Percentiles rank a stretch among this genome's conserved stretches.
Conservation (phyloP, 2,329 filamentous ascomycete genomes). For the Rhynchosporium secalis region DNA sequence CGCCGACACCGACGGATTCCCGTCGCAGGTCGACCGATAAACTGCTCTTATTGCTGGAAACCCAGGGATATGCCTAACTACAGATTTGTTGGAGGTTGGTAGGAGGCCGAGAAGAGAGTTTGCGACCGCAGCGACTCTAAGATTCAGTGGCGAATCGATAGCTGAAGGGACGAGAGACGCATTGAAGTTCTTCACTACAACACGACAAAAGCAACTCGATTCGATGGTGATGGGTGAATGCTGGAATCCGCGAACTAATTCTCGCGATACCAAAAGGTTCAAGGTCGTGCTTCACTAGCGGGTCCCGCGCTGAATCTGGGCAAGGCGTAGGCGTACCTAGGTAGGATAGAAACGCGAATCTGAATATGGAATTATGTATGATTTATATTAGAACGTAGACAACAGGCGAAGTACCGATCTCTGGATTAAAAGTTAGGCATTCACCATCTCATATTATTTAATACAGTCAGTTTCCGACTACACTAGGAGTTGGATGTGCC, state of each 20-base stretch:
- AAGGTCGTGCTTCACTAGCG: constrained; percentile 22
- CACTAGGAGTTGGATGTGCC: not conserved
- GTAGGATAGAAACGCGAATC: constrained; percentile 4
- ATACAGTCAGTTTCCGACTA: not conserved
- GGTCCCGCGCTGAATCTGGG: constrained; percentile 12
- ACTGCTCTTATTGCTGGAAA: constrained; percentile 13
- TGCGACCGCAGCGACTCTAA: constrained; percentile 17
- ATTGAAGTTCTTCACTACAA: constrained; percentile 26
- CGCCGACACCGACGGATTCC: constrained; percentile 32
- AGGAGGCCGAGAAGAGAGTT: constrained; percentile 22
- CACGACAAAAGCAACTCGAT: constrained; percentile 18
- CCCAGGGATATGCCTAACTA: not conserved
- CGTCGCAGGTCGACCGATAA: constrained; percentile 31
- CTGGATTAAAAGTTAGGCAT: not conserved
- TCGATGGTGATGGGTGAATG: constrained; percentile 28
- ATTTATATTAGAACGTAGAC: not conserved
- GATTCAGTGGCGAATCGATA: constrained; percentile 26
- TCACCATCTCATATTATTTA: not conserved
- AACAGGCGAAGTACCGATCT: not conserved
- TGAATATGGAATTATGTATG: not conserved
- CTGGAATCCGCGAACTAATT: constrained; percentile 22
- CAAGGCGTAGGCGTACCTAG: not conserved
- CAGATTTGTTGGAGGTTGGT: constrained; percentile 11
- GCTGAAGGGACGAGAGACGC: constrained; percentile 21
- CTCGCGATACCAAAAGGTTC: constrained; percentile 30